Percentiles rank a stretch among this genome's conserved stretches.
phyloP scores from a whole-genome alignment of 2,329 filamentous ascomycete genomes.

The Exophiala viscosa region DNA sequence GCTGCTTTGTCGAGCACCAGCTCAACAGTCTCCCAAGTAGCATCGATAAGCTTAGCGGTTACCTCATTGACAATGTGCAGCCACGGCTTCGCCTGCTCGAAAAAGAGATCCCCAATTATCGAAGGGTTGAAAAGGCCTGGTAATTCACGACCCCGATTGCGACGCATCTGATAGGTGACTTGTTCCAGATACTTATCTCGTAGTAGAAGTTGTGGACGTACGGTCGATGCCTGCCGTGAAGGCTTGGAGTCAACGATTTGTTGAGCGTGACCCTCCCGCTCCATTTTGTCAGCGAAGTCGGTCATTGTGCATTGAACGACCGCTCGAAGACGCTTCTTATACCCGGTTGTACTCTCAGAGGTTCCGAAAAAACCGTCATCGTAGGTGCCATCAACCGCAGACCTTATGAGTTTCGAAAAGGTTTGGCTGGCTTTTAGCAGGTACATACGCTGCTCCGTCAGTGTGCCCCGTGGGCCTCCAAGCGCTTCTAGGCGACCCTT shows the following conservation, averaged over 20 bases:
- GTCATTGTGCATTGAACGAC: constrained; percentile 30
- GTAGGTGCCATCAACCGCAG: constrained; percentile 43
- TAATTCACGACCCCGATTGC: constrained; percentile 33
- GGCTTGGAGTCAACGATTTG: constrained; percentile 9
- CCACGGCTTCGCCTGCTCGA: constrained; percentile 36
- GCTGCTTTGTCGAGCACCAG: constrained; percentile 29
- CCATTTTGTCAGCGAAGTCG: constrained; percentile 29
- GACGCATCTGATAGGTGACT: constrained; percentile 16
- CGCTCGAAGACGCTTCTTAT: constrained; percentile 32
- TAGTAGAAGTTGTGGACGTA: constrained; percentile 1
- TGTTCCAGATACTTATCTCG: constrained; percentile 5
- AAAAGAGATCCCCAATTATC: constrained; percentile 34
- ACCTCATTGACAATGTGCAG: constrained; percentile 28
- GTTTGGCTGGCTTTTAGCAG: constrained; percentile 37
- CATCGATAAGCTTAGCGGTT: constrained; percentile 26
- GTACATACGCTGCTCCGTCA: constrained; percentile 33
- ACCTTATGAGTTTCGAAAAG: constrained; percentile 38
- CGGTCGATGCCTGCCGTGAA: no score
- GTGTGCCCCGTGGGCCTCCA: constrained; percentile 40
- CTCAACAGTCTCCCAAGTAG: constrained; percentile 27
- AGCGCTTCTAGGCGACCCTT: constrained; percentile 43
- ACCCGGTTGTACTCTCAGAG: constrained; percentile 21
- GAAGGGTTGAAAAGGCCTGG: constrained; percentile 35
- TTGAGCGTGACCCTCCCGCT: constrained; percentile 15
- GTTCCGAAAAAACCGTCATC: constrained; percentile 39